Percentiles rank a stretch among this genome's conserved stretches.
Evolutionary conservation across 495 filamentous ascomycete species (phyloP).

Genomic region (Trichoderma erinaceum): DNA sequence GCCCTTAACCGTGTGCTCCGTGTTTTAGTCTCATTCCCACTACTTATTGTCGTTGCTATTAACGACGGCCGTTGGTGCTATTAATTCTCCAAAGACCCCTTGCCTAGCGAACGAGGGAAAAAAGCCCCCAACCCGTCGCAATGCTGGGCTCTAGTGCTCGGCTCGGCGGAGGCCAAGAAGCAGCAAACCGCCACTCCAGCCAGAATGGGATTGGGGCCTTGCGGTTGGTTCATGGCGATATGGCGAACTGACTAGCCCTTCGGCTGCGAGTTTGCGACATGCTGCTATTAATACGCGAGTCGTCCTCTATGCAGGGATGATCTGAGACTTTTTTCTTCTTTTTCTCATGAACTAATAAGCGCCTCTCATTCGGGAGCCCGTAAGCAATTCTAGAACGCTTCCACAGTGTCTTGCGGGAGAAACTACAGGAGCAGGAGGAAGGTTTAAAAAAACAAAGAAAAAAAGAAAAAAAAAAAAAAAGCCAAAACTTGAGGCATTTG

Average conservation of each 20-base stretch:
- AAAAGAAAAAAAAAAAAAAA: no score
- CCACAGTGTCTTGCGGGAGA: neutral
- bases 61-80: neutral
- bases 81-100: neutral
- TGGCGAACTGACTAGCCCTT: neutral
- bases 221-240: neutral
- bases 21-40: neutral
- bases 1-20: neutral
- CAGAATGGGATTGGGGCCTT: no score
- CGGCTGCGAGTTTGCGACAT: constrained; percentile 8
- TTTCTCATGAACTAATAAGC: neutral
- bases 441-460: no score
- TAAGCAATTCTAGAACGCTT: constrained; percentile 5
- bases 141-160: neutral
- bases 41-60: no score
- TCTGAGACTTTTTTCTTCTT: neutral
- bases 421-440: no score
- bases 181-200: neutral
- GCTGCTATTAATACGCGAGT: neutral
- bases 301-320: neutral
- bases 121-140: neutral
- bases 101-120: neutral
- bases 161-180: neutral
- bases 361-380: neutral
- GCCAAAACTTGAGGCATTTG: no score